A percentile compares a stretch with the other conserved stretches of the same genome.
These are phyloP conservation scores for Adansonia gregorii DNA, from an alignment of 441 rosid genomes.

Conservation along the genomic window DNA sequence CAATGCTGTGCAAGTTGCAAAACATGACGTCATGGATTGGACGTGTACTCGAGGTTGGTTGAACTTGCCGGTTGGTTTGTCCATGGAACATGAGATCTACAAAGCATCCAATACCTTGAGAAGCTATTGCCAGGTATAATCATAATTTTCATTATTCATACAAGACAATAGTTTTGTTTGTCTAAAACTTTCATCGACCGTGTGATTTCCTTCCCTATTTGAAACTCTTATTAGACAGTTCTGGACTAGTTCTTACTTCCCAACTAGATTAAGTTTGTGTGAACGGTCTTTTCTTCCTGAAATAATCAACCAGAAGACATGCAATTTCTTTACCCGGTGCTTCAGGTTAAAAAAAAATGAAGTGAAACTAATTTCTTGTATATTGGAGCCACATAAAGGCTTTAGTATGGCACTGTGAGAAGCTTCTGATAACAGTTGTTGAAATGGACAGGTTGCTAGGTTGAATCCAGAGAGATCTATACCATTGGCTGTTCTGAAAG, in stretches of 20 bases:
- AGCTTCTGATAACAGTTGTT: slow-evolving; percentile 20
- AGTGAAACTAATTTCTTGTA: background rate
- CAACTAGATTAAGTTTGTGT: slow-evolving; percentile 3
- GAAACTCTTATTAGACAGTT: background rate
- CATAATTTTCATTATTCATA: slow-evolving; percentile 20
- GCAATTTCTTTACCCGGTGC: slow-evolving; percentile 13
- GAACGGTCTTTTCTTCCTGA: background rate
- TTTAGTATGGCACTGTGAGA: slow-evolving; percentile 1
- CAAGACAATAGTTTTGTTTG: background rate
- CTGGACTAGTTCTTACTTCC: background rate
- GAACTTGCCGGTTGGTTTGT: slow-evolving; percentile 87
- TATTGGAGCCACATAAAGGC: background rate
- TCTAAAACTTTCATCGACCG: background rate
- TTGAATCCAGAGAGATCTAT: slow-evolving; percentile 86
- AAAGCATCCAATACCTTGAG: slow-evolving; percentile 84
- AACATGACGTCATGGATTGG: slow-evolving; percentile 96
- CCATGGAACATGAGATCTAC: slow-evolving; percentile 96
- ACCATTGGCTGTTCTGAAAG: slow-evolving; percentile 73
- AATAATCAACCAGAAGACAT: slow-evolving; percentile 2
- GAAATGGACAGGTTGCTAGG: slow-evolving; percentile 60
- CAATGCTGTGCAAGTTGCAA: slow-evolving; percentile 90
- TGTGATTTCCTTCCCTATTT: slow-evolving; percentile 1
- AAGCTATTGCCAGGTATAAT: slow-evolving; percentile 74
- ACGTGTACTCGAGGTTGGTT: slow-evolving; percentile 92
- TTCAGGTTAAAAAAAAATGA: background rate